phyloP scores from a whole-genome alignment of 2,329 filamentous ascomycete genomes.

The Ceratocystis eucalypticola region DNA sequence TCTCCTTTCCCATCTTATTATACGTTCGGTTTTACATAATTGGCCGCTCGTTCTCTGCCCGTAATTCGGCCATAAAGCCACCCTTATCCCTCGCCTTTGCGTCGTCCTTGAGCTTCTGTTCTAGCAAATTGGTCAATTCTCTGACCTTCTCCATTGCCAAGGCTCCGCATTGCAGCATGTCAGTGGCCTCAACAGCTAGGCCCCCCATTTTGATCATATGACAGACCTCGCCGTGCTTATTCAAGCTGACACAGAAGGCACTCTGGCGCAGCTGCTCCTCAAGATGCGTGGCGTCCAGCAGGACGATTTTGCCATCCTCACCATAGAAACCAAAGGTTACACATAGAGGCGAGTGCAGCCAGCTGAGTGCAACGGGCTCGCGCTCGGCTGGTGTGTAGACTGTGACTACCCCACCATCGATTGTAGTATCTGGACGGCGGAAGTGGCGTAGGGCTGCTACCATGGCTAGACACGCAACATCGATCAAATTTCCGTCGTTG shows the following conservation, averaged over 20 bases:
- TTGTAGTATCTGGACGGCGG: constrained; percentile 73
- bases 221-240: constrained; percentile 79
- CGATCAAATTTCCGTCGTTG: constrained; percentile 80
- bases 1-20: constrained; percentile 7
- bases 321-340: constrained; percentile 79
- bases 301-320: constrained; percentile 46
- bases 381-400: constrained; percentile 75
- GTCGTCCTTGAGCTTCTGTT: constrained; percentile 62
- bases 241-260: constrained; percentile 70
- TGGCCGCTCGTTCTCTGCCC: constrained; percentile 67
- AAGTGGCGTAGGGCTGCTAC: constrained; percentile 86
- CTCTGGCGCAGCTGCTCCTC: constrained; percentile 66
- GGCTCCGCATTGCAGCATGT: constrained; percentile 61
- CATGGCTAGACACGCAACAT: constrained; percentile 73
- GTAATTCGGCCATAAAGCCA: constrained; percentile 61
- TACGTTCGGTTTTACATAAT: neutral
- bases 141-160: constrained; percentile 67
- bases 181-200: constrained; percentile 62
- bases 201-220: constrained; percentile 87
- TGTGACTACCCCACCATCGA: constrained; percentile 71
- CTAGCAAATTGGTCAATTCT: constrained; percentile 61
- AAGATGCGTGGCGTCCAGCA: constrained; percentile 57
- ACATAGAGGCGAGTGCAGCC: constrained; percentile 85
- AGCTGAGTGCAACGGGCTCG: constrained; percentile 77
- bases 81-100: constrained; percentile 63